Conservation (phyloP, 176 grass and related monocot genomes). For the Eragrostis nindensis region DNA sequence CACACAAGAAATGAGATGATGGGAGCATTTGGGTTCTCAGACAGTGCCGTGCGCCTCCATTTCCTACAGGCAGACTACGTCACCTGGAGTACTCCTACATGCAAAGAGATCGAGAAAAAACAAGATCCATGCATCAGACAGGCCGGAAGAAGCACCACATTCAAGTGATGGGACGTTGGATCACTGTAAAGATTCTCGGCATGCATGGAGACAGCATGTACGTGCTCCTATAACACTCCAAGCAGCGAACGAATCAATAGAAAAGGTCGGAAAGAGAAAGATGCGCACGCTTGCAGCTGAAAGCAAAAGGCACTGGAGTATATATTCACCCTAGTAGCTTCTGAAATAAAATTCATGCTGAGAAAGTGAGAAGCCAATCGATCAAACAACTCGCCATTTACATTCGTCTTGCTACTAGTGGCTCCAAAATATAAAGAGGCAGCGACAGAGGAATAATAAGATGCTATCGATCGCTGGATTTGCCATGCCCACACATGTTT, state of each 20-base stretch:
- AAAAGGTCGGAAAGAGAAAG: background rate
- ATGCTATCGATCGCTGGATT: too few relatives aligned
- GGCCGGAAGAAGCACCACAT: constrained; percentile 23
- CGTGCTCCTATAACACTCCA: background rate
- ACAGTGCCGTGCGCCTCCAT: background rate
- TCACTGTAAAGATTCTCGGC: constrained; percentile 62
- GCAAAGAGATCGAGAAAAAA: background rate
- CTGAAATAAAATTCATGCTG: background rate
- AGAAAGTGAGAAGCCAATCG: background rate
- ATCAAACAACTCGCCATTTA: background rate
- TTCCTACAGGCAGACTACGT: background rate
- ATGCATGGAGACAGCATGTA: constrained; percentile 22
- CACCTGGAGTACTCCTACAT: background rate
- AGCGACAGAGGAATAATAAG: too few relatives aligned
- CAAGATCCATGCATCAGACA: background rate
- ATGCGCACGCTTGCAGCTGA: background rate
- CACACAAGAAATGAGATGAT: background rate
- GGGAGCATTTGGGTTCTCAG: background rate
- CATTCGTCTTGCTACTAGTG: too few relatives aligned
- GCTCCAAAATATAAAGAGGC: too few relatives aligned
- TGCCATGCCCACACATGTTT: too few relatives aligned
- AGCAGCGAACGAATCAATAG: constrained; percentile 4
- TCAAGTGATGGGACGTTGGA: constrained; percentile 53
- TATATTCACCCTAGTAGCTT: background rate
- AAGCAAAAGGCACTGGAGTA: background rate